Evolutionary conservation across 306 rosid genomes (phyloP), one percentile per base, ranked within the genome.

Genomic region (Arachis hypogaea): DNA sequence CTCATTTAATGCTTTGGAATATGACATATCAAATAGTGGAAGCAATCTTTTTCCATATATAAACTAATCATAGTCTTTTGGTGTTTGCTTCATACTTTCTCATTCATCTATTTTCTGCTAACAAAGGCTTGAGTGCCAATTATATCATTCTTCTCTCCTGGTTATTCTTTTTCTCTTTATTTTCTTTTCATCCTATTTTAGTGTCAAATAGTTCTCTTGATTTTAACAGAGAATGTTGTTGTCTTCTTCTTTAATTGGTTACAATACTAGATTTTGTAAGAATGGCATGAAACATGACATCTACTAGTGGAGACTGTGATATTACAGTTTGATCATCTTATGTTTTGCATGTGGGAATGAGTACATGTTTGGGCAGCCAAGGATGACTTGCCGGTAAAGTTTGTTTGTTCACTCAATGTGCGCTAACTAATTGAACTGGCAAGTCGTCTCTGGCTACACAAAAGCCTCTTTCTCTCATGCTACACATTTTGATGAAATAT

Each of bases 361-460:
- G 58, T n/a, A 12, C 58, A n/a, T n/a, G 58, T 52, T 52, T 52
- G 58, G 14, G 58, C 58, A 52, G 58, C 58, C 58, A 52, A 52
- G 58, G 58, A 52, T 52, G 58, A 52, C 29, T 52, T 52, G 58
- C 58, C 68, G 10, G 41, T 29, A 28, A 49, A 58, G 12, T 40
- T 58, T 28, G n/a, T 58, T 28, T 28, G 28, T 38, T 5, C 63
- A 57, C 36, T 57, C 10, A 57, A 2, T 57, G 63, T 8, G 63
- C 0, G 38, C 38, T n/a, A 59, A 59, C 43, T 30, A 28, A n/a
- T 22, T 45, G 4, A 11, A 52, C 67, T 86, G 92, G 92, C 92
- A 86, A 87, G 92, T 77, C 86, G 49, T 89, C 83, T 77, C 57
- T 87, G 90, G 95, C 92, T 89, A 83, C 84, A 62, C 69, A 11